Evolutionary conservation across 805 yeast genomes (phyloP).

Genomic region (Priceomyces fermenticarens): DNA sequence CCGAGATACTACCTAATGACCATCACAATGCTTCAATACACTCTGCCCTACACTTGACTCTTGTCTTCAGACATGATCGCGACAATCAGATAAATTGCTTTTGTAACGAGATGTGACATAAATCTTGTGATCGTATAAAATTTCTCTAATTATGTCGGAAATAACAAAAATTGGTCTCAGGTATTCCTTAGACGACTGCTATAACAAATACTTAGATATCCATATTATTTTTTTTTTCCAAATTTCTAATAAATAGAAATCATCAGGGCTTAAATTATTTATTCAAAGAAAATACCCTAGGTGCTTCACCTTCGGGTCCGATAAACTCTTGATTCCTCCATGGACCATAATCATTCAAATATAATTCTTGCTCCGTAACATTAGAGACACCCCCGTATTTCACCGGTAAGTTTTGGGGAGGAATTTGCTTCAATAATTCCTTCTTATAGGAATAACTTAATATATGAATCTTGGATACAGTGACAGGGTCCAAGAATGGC

Average conservation of each 20-base stretch:
- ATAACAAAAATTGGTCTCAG: too few relatives aligned
- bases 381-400: slow-evolving; percentile 85
- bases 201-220: too few relatives aligned
- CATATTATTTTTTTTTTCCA: too few relatives aligned
- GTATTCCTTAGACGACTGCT: too few relatives aligned
- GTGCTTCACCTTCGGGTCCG: slow-evolving; percentile 96
- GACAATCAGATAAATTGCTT: too few relatives aligned
- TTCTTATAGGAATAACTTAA: slow-evolving; percentile 74
- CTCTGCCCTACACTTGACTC: too few relatives aligned
- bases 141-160: too few relatives aligned
- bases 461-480: slow-evolving; percentile 91
- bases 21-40: too few relatives aligned
- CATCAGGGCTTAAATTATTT: neutral
- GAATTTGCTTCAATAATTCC: slow-evolving; percentile 88
- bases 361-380: slow-evolving; percentile 75
- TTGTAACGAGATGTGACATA: too few relatives aligned
- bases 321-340: slow-evolving; percentile 89
- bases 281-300: slow-evolving; percentile 34
- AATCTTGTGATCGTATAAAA: too few relatives aligned
- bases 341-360: slow-evolving; percentile 90
- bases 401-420: slow-evolving; percentile 84
- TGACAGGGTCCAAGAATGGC: slow-evolving; percentile 95
- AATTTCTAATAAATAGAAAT: neutral
- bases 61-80: too few relatives aligned
- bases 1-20: too few relatives aligned